Evolutionary conservation across 495 filamentous ascomycete species (phyloP), one percentile per base, ranked within the genome.

Genomic region (Penicillium bialowiezense): DNA sequence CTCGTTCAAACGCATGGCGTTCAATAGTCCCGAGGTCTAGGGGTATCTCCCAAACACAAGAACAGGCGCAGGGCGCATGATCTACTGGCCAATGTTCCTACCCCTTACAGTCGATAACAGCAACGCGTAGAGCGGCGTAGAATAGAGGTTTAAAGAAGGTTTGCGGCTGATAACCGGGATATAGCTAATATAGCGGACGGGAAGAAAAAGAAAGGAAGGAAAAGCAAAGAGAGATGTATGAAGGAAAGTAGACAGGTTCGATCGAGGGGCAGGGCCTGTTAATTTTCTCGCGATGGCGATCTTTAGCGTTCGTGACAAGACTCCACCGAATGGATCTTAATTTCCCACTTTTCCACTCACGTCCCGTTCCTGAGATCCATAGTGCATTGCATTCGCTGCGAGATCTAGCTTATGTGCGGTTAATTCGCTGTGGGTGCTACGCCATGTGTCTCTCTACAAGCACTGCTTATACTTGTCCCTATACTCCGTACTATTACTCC

Each of bases 1-100:
- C 26, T 68, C 57, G 41, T 62, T 40, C n/a, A 55, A 50, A 61
- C 68, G 67, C 70, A 74, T 74, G 54, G 64, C 59, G 60, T 63
- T 58, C 60, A 57, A 58, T 60, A 62, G 55, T n/a, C n/a, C n/a
- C n/a, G n/a, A n/a, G n/a, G n/a, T 64, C 48, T 46, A 38, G 51
- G 32, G 51, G 46, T 34, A 7, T 23, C 48, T 15, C 19, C 32
- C 40, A 28, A 33, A 39, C 32, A 36, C 24, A 32, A 24, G 41
- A 57, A 55, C 44, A 57, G 50, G 58, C 52, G 51, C 57, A 56
- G 50, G 42, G 45, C 53, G 55, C 61, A 64, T 64, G 50, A 59
- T 64, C 50, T 52, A 38, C 42, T 49, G 52, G 54, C 15, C 24
- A 26, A 46, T 45, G 33, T 14, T 44, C 36, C 47, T 37, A 31